Evolutionary conservation across 306 rosid genomes (phyloP), one percentile per base, ranked within the genome.

Genomic region (Quercus ilex): DNA sequence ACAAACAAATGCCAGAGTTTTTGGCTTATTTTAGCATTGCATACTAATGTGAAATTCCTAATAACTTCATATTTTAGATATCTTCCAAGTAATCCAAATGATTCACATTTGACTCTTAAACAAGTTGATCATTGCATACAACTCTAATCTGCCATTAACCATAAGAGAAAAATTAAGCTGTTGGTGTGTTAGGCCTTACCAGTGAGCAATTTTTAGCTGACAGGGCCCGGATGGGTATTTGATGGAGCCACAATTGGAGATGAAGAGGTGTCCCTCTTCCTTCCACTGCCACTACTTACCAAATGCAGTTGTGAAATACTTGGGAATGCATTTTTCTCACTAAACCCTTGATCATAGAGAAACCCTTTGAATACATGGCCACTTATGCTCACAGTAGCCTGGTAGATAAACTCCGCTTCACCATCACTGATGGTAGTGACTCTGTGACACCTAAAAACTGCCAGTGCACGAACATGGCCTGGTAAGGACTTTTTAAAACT

Each of bases 311-410:
- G 89, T 35, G 97, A 90, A 78, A 80, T 81, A 82, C 79, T 83
- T 8, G 88, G 86, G 23, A 75, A 74, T 30, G 70, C 82, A 69
- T 38, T 89, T 78, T 79, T 87, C 53, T 78, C 84, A 86, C 79
- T 88, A 82, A 71, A 74, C 20, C 98, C 95, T 26, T 92, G 95
- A 87, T 91, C 95, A 87, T 93, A 93, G 6, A 93, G 90, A 86
- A 86, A 91, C 70, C 98, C 98, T 77, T 78, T 87, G 81, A 91
- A 91, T 3, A 91, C 89, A 83, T 90, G 98, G 30, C 97, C 98
- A 46, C 93, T 85, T 2, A 93, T 93, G 55, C 76, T 87, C 12
- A 93, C 98, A 2, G 95, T 87, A 14, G 93, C 93, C 84, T 90
- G 74, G 74, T 91, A 93, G 0, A 89, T 89, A 58, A 93, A 6